Base-by-base conservation (phyloP, 345 rosid genomes). In the Mercurialis annua region DNA sequence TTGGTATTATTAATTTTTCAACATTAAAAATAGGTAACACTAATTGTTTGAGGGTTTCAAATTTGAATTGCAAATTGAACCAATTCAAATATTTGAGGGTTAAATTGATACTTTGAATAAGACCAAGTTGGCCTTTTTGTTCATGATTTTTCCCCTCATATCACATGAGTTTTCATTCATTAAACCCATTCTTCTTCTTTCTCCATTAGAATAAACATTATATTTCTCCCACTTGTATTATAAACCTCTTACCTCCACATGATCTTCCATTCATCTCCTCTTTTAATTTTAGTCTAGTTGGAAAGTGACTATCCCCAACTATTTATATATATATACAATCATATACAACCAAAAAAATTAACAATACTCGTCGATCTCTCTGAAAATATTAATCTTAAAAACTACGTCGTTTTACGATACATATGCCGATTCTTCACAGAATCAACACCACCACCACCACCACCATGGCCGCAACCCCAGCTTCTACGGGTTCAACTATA, bases 361-460 rank as follows among this genome's bases (percentile, higher is more conserved):
- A 6, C 4, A 23, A 49, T 48, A 5, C 10, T 10, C 24, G 56
- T 8, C 21, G 43, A n/a, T 50, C 56, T 5, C 21, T 50, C n/a
- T n/a, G 6, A n/a, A 12, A 63, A 15, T n/a, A 12, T 34, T 10
- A 29, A 31, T 24, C 53, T 51, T 21, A 10, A 38, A 46, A 59
- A 49, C 51, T 36, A n/a, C 16, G n/a, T 21, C 29, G 24, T 34
- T 30, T 14, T 10, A 17, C 6, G 8, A 5, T 20, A 1, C 16
- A 23, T 43, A 64, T 66, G 48, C 66, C 84, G 6, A 49, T 77
- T 20, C 24, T 68, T 59, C 83, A 68, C 27, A 69, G 78, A 14
- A 71, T 77, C 67, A 74, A 71, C 71, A 52, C 46, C 65, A 40
- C 36, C 40, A 7, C 75, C 20, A 29, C 59, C 9, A 27, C 77